A percentile compares a stretch with the other conserved stretches of the same genome.
Conservation (phyloP, 306 rosid genomes). For the Casuarina glauca region DNA sequence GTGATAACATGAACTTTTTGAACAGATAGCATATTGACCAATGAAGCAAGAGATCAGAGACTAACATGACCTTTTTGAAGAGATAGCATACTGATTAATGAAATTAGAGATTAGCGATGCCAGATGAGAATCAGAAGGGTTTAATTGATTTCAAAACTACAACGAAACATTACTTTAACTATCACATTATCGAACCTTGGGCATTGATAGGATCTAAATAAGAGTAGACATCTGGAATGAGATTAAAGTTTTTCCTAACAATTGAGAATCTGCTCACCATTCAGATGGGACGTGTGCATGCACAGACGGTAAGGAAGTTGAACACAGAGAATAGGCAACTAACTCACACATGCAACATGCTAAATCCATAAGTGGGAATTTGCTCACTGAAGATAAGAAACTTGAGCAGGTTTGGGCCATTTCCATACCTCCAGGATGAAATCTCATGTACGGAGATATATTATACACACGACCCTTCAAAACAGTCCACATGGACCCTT, state of each 20-base stretch:
- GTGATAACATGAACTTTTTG: background rate
- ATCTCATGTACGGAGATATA: slow-evolving; percentile 82
- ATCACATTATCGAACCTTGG: background rate
- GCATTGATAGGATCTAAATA: background rate
- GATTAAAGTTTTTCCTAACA: background rate
- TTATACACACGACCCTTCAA: slow-evolving; percentile 90
- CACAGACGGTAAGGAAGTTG: background rate
- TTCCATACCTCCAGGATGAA: slow-evolving; percentile 92
- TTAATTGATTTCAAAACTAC: background rate
- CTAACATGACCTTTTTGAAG: background rate
- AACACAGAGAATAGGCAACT: background rate
- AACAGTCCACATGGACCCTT: slow-evolving; percentile 94
- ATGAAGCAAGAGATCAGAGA: background rate
- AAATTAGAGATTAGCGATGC: background rate
- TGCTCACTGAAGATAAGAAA: slow-evolving; percentile 14
- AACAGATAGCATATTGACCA: background rate
- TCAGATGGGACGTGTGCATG: background rate
- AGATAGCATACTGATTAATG: background rate
- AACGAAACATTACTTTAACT: background rate
- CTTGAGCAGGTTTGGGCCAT: slow-evolving; percentile 16
- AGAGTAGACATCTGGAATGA: background rate
- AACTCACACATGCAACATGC: background rate
- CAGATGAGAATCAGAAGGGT: background rate
- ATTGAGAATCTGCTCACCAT: background rate
- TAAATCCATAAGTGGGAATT: background rate